Evolutionary conservation across 1,284 basidiomycete genomes (phyloP).

Genomic region (Mycosarcoma mackinlayi): DNA sequence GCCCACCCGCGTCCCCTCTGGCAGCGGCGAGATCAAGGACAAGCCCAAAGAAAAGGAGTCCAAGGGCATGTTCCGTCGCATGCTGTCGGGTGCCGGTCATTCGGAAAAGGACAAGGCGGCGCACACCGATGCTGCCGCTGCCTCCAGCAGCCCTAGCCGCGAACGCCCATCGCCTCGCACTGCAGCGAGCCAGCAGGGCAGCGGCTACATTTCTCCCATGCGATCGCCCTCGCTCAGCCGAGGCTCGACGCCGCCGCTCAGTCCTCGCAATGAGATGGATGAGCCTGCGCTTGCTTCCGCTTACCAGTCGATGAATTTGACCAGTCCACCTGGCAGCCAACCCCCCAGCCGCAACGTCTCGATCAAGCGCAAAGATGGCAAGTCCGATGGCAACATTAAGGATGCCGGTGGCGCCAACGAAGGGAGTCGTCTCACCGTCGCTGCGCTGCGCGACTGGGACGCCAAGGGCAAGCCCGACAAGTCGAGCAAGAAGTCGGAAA

Average conservation of each 20-base stretch:
- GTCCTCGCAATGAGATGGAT: conserved; percentile 49
- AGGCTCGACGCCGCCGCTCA: conserved; percentile 52
- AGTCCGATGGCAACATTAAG: conserved; percentile 11
- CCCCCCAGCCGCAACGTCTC: conserved; percentile 60
- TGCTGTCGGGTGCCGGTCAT: conserved; percentile 54
- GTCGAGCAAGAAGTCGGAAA: conserved; percentile 48
- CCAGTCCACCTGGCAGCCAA: conserved; percentile 44
- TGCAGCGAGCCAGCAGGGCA: conserved; percentile 33
- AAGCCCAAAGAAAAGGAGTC: conserved; percentile 58
- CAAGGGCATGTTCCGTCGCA: conserved; percentile 63
- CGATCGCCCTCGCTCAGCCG: conserved; percentile 44
- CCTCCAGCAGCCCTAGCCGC: conserved; percentile 23
- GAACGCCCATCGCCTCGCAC: conserved; percentile 39
- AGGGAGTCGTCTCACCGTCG: conserved; percentile 58
- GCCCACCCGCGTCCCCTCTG: conserved; percentile 19
- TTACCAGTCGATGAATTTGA: conserved; percentile 53
- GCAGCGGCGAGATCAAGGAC: conserved; percentile 22
- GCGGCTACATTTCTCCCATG: conserved; percentile 49
- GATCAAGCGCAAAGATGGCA: conserved; percentile 51
- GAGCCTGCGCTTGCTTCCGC: conserved; percentile 41
- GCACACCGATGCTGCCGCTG: conserved; percentile 7
- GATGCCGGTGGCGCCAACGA: conserved; percentile 25
- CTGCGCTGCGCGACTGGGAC: conserved; percentile 64
- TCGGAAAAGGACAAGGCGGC: conserved; percentile 34
- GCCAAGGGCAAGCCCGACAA: conserved; percentile 49